Base-by-base conservation (phyloP, 2,329 filamentous ascomycete species). In the Sphaceloma murrayae region DNA sequence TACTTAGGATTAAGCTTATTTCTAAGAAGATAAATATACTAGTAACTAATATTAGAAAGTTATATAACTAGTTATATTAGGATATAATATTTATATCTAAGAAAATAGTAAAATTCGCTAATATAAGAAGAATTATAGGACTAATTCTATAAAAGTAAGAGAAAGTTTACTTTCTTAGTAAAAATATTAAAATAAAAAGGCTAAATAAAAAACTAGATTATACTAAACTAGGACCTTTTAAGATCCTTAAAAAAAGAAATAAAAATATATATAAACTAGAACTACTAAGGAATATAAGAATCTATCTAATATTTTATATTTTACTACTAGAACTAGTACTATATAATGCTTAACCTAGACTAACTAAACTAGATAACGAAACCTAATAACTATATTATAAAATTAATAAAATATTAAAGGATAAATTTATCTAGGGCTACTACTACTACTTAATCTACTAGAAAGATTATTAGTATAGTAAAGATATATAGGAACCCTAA, bases 291-390 rank as follows among this genome's bases (percentile, higher is more conserved):
- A 39, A 16, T 13, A 48, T 49, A 21, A 27, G 21, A 11, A 43
- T 51, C 5, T 42, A 51, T 32, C 30, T 48, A 14, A 26, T 51
- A 13, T 51, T 51, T 17, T 47, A 51, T 34, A 39, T 51, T 8
- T 48, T 14, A 9, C 32, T 49, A 5, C 27, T 51, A 22, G 26
- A 48, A 33, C 42, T 22, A 4, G 26, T 22, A 43, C 38, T 31
- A 31, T n/a, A n/a, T 3, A 18, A 43, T 16, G 26, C 38, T 27
- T 5, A 10, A 24, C 34, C n/a, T 5, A 17, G 19, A 39, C 38
- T 16, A 21, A 32, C 34, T 3, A 30, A 44, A 13, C 16, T 44
- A 4, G 40, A 44, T 9, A 14, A 22, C 5, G 14, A 33, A 21
- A 19, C n/a, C 4, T 22, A 33, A 10, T 2, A 44, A 24, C 16